These are phyloP conservation scores for Arthrobotrys megalospora DNA, from an alignment of 2,329 filamentous ascomycete genomes.

Conservation along the genomic window DNA sequence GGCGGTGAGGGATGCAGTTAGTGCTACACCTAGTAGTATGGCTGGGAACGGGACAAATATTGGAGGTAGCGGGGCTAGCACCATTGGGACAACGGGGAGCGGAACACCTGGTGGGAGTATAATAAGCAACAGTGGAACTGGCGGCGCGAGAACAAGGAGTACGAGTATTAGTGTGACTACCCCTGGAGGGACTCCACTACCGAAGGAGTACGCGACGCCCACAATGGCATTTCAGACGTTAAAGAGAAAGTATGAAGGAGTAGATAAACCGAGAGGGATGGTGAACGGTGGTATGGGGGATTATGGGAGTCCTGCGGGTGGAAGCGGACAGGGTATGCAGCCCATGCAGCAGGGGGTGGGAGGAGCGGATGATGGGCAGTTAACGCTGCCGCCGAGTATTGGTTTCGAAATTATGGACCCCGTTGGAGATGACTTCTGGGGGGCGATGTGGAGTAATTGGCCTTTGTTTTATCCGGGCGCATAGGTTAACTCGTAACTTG, in stretches of 20 bases:
- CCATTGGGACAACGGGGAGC: background rate
- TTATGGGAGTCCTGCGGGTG: conserved; percentile 28
- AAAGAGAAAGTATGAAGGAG: conserved; percentile 30
- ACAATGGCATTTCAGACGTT: conserved; percentile 19
- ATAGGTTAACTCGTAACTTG: background rate
- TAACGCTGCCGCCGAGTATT: conserved; percentile 42
- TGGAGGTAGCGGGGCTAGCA: background rate
- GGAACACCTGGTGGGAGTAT: conserved; percentile 39
- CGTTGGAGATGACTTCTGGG: conserved; percentile 49
- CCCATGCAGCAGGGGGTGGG: background rate
- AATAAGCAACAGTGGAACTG: conserved; percentile 6
- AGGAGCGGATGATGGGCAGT: conserved; percentile 19
- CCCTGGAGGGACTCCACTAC: background rate
- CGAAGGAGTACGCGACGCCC: conserved; percentile 18
- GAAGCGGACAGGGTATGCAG: background rate
- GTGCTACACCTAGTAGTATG: conserved; percentile 32
- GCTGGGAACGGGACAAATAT: background rate
- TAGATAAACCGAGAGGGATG: conserved; percentile 21
- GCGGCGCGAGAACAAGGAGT: conserved; percentile 42
- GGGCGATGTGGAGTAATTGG: conserved; percentile 59
- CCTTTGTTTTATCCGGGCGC: conserved; percentile 53
- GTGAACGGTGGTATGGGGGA: conserved; percentile 15
- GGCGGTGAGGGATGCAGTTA: conserved; percentile 47
- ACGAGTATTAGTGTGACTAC: conserved; percentile 49
- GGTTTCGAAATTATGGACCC: conserved; percentile 55